Percentiles rank a stretch among this genome's conserved stretches.
Evolutionary conservation across 2,329 filamentous ascomycete species (phyloP).

Genomic region (Cytospora piceicola): DNA sequence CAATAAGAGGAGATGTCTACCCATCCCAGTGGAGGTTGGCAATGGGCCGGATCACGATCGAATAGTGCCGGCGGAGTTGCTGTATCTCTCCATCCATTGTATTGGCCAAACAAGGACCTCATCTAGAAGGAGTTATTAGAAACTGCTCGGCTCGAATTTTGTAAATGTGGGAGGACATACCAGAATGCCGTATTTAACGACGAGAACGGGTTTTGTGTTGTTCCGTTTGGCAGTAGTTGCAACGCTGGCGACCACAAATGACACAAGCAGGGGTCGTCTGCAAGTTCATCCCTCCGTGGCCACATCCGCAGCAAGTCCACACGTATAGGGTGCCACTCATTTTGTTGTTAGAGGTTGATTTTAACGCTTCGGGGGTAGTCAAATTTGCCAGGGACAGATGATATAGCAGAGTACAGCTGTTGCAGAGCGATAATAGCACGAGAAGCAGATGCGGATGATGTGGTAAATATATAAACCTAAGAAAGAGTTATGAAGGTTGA

Average conservation of each 20-base stretch:
- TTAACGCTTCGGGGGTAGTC: background rate
- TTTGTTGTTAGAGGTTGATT: background rate
- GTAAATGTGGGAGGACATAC: background rate
- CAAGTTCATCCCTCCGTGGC: conserved; percentile 1
- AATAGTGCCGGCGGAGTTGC: background rate
- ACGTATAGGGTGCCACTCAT: background rate
- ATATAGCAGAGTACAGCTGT: background rate
- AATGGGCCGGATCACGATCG: background rate
- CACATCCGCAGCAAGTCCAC: conserved; percentile 18
- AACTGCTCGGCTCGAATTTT: background rate
- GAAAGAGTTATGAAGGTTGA: no score
- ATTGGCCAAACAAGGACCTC: background rate
- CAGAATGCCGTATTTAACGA: background rate
- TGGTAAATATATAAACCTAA: background rate
- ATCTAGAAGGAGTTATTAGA: background rate
- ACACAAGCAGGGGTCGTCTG: background rate
- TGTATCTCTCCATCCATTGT: background rate
- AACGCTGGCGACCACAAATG: background rate
- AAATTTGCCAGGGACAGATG: background rate
- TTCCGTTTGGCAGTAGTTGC: background rate
- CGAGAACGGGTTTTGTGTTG: background rate
- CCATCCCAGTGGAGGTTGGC: background rate
- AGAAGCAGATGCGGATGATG: no score
- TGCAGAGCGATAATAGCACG: background rate
- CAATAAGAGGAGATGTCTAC: background rate